phyloP scores from a whole-genome alignment of 208 protist genomes.

The Leishmania martiniquensis region DNA sequence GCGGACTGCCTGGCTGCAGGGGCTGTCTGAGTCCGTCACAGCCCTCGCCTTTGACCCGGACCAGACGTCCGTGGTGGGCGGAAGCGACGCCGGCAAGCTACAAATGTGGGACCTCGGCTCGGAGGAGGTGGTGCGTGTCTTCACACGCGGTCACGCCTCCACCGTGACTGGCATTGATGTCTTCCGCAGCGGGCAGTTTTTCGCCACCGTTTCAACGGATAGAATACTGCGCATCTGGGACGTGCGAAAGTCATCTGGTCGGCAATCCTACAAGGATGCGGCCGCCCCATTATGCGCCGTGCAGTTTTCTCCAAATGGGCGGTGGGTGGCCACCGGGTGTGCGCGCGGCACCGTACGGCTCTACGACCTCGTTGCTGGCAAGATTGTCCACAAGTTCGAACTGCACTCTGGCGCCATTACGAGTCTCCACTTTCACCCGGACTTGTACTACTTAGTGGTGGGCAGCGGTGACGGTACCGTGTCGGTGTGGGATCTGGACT shows the following conservation, averaged over 20 bases:
- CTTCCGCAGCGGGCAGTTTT: constrained; percentile 65
- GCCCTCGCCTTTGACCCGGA: constrained; percentile 68
- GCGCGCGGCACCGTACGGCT: constrained; percentile 72
- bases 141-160: constrained; percentile 62
- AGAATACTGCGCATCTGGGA: constrained; percentile 87
- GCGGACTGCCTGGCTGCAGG: constrained; percentile 56
- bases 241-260: constrained; percentile 66
- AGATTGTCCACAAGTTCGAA: constrained; percentile 49
- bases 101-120: constrained; percentile 72
- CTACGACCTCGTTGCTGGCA: constrained; percentile 67
- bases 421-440: constrained; percentile 80
- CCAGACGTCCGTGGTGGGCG: constrained; percentile 57
- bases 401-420: constrained; percentile 76
- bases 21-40: constrained; percentile 54
- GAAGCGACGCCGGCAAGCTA: constrained; percentile 62
- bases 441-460: constrained; percentile 69
- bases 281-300: constrained; percentile 60
- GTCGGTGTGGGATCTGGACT: constrained; percentile 76
- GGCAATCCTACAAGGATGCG: constrained; percentile 78
- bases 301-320: constrained; percentile 74
- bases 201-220: constrained; percentile 75
- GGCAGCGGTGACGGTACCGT: constrained; percentile 78
- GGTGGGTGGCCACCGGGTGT: constrained; percentile 74
- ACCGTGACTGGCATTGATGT: constrained; percentile 71
- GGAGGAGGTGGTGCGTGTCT: constrained; percentile 59